Evolutionary conservation across 1,139 yeast species (phyloP).

Genomic region (Saccharomyces hybrid): DNA sequence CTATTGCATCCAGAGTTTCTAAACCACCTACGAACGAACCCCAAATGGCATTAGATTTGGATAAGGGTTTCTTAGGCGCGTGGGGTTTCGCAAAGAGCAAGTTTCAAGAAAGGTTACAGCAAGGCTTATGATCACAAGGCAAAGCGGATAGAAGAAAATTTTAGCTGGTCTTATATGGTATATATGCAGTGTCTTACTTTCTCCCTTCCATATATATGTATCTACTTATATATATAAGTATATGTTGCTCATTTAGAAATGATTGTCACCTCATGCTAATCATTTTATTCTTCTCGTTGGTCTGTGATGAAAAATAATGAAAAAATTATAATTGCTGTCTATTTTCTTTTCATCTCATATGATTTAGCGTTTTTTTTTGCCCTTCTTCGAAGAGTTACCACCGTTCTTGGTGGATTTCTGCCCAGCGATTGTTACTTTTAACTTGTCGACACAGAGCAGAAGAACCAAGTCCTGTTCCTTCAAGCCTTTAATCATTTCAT

Average conservation of each 20-base stretch:
- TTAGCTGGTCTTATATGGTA: background rate
- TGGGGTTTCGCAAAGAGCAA: constrained; percentile 85
- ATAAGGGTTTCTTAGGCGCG: constrained; percentile 81
- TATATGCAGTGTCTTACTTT: background rate
- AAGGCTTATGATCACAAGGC: constrained; percentile 35
- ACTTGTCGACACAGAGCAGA: constrained; percentile 45
- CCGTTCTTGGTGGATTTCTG: constrained; percentile 9
- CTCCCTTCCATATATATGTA: background rate
- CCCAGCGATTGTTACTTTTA: constrained; percentile 39
- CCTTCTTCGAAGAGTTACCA: constrained; percentile 2
- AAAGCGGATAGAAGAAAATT: background rate
- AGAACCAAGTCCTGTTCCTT: constrained; percentile 51
- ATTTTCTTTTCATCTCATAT: constrained; percentile 1
- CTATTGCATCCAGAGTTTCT: constrained; percentile 84
- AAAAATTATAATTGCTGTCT: background rate
- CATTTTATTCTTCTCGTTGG: background rate
- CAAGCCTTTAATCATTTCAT: constrained; percentile 48
- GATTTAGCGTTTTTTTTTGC: background rate
- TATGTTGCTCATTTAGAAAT: background rate
- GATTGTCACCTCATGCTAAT: background rate
- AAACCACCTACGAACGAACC: constrained; percentile 66
- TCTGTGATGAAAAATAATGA: background rate
- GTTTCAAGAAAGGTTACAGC: constrained; percentile 80
- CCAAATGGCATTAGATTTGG: constrained; percentile 69
- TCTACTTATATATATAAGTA: background rate